These are phyloP conservation scores for Ganoderma resinaceum DNA, from an alignment of 1,284 basidiomycete genomes.

Conservation along the genomic window DNA sequence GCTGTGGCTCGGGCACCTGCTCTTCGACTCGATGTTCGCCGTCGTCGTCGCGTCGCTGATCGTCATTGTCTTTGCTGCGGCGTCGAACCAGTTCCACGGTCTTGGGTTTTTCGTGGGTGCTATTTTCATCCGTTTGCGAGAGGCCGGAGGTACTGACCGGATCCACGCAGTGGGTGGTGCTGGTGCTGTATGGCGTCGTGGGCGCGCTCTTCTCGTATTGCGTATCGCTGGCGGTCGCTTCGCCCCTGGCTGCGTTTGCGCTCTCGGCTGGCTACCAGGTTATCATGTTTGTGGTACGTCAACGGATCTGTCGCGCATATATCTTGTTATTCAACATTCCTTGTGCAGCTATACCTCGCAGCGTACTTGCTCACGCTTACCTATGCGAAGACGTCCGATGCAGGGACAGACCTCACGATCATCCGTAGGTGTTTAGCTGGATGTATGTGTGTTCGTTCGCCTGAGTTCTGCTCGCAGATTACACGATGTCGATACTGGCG, in stretches of 20 bases:
- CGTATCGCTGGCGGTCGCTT: slow-evolving; percentile 65
- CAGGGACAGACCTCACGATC: slow-evolving; percentile 60
- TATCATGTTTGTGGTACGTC: slow-evolving; percentile 70
- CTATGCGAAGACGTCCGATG: slow-evolving; percentile 68
- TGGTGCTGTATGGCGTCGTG: slow-evolving; percentile 76
- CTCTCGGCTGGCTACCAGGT: slow-evolving; percentile 78
- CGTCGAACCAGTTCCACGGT: slow-evolving; percentile 70
- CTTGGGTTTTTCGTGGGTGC: slow-evolving; percentile 70
- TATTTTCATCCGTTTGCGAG: neutral
- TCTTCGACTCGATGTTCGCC: slow-evolving; percentile 74
- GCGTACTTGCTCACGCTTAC: slow-evolving; percentile 75
- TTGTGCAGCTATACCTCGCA: slow-evolving; percentile 61
- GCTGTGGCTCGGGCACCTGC: slow-evolving; percentile 81
- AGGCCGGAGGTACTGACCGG: neutral
- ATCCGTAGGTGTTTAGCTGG: slow-evolving; percentile 50
- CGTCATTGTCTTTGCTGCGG: slow-evolving; percentile 64
- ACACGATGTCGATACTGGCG: slow-evolving; percentile 69
- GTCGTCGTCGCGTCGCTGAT: slow-evolving; percentile 66
- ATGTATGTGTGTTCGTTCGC: neutral
- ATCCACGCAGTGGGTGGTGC: slow-evolving; percentile 67
- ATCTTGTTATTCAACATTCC: neutral
- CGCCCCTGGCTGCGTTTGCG: slow-evolving; percentile 80
- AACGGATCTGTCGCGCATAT: neutral
- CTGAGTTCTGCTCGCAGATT: slow-evolving; percentile 48
- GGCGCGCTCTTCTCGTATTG: slow-evolving; percentile 75